Base-by-base conservation (phyloP, 2,329 filamentous ascomycete genomes). In the Orbilia blumenaviensis region DNA sequence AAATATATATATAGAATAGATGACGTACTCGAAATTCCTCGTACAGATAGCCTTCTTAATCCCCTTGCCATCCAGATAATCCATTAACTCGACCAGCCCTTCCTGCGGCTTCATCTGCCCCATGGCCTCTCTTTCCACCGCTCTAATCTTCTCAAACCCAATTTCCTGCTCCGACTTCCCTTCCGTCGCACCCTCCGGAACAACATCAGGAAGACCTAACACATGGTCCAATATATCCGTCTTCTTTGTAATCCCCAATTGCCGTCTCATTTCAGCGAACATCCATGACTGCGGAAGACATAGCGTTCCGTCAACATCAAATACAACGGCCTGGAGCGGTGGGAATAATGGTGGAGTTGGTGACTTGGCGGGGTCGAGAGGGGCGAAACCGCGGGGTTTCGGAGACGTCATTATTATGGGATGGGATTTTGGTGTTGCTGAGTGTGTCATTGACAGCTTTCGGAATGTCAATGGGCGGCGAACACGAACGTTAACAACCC, bases 211-310 rank as follows among this genome's bases (percentile, higher is more conserved):
- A 0, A 98, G 89, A 1, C 86, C 84, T 82, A 93, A 90, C 81
- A 97, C 90, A 84, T 98, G 92, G 77, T 93, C 90, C 44, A 99
- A 89, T 81, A 99, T 98, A 83, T 99, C 95, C 80, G 86, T 85
- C 36, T 85, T 83, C 82, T 90, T 91, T 77, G 88, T 82, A 79
- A 98, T 97, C 58, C 85, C 86, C 14, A 98, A 87, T 6, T 89
- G 90, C 12, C 84, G 81, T 78, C 90, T 90, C 94, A 99, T 98
- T 81, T 96, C 87, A 18, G 84, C 83, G 84, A 98, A 98, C 94
- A 98, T 99, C 87, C 97, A 92, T 80, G 91, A 95, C 83, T 98
- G 94, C 0, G 94, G 94, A 71, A 94, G 85, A 82, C 93, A 96
- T 78, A 78, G 46, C 27, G 94, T 99, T 2, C 94, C 94, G 83